A percentile compares a stretch with the other conserved stretches of the same genome.
Conservation (phyloP, 176 grass and related monocot species). For the Zea luxurians region DNA sequence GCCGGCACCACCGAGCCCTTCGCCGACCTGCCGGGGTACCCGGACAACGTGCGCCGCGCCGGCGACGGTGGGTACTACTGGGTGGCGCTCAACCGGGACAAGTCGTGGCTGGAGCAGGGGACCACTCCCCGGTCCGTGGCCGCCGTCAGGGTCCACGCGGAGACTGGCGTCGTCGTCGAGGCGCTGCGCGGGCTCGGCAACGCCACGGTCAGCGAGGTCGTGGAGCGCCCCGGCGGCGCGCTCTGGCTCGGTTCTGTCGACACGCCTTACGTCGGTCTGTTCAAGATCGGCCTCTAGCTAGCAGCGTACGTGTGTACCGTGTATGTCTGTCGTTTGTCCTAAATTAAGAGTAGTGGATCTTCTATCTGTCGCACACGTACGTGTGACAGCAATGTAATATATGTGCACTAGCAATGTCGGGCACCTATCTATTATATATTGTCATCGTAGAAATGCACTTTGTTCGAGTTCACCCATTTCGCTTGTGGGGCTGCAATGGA, state of each 20-base stretch:
- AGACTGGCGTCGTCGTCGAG: slow-evolving; percentile 34
- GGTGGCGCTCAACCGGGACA: slow-evolving; percentile 69
- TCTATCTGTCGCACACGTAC: too few relatives aligned
- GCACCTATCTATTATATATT: too few relatives aligned
- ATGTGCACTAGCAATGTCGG: too few relatives aligned
- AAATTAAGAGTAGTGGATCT: too few relatives aligned
- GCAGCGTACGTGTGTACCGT: too few relatives aligned
- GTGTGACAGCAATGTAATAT: too few relatives aligned
- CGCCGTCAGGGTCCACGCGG: slow-evolving; percentile 56
- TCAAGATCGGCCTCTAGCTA: slow-evolving; percentile 26
- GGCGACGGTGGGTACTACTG: slow-evolving; percentile 50
- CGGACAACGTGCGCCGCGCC: slow-evolving; percentile 72
- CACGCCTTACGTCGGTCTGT: slow-evolving; percentile 62
- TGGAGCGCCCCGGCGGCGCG: slow-evolving; percentile 48
- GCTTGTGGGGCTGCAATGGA: too few relatives aligned
- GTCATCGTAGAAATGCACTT: too few relatives aligned
- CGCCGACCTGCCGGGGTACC: slow-evolving; percentile 74
- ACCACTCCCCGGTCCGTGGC: slow-evolving; percentile 30
- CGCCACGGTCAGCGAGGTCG: slow-evolving; percentile 68
- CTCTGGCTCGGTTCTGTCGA: slow-evolving; percentile 83
- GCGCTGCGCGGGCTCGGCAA: slow-evolving; percentile 48
- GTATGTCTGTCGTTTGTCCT: too few relatives aligned
- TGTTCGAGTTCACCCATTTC: too few relatives aligned
- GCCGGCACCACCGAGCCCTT: slow-evolving; percentile 50
- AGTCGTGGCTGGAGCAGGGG: slow-evolving; percentile 21